phyloP scores from a whole-genome alignment of 179 eudicot species.

The Camellia oleifera region DNA sequence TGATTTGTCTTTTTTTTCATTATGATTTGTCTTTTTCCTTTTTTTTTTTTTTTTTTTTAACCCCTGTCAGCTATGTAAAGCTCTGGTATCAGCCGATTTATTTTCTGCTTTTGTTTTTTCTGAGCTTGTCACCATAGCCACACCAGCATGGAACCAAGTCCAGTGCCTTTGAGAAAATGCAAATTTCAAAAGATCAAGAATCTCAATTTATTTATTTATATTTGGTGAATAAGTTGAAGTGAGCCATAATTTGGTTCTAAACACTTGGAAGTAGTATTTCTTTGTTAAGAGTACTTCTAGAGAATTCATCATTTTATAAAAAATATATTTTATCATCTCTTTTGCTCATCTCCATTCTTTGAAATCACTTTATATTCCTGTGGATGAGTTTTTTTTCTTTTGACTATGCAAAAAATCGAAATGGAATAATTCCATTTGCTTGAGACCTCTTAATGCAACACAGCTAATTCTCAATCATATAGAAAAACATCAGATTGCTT shows the following conservation, averaged over 20 bases:
- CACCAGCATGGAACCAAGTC: too few species aligned
- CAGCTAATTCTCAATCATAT: conserved; percentile 1
- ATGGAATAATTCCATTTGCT: conserved; percentile 8
- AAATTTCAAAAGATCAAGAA: too few species aligned
- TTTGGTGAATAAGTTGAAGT: background rate
- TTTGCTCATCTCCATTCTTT: background rate
- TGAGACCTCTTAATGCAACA: background rate
- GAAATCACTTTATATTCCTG: background rate
- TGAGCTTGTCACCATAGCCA: too few species aligned
- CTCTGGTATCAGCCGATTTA: too few species aligned
- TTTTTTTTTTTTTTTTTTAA: too few species aligned
- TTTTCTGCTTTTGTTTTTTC: too few species aligned
- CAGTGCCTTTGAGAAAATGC: too few species aligned
- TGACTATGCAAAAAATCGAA: background rate
- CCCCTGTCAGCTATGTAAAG: too few species aligned
- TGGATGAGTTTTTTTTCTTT: conserved; percentile 4
- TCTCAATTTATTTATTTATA: background rate
- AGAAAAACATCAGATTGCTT: background rate
- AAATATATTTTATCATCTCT: background rate
- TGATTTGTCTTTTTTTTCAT: too few species aligned
- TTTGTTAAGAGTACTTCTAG: background rate
- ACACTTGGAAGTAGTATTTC: background rate
- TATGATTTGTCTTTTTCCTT: too few species aligned
- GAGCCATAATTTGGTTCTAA: background rate
- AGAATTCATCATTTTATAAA: background rate